Evolutionary conservation across 2,329 filamentous ascomycete genomes (phyloP), one percentile per base, ranked within the genome.

Genomic region (Fusarium annulatum): DNA sequence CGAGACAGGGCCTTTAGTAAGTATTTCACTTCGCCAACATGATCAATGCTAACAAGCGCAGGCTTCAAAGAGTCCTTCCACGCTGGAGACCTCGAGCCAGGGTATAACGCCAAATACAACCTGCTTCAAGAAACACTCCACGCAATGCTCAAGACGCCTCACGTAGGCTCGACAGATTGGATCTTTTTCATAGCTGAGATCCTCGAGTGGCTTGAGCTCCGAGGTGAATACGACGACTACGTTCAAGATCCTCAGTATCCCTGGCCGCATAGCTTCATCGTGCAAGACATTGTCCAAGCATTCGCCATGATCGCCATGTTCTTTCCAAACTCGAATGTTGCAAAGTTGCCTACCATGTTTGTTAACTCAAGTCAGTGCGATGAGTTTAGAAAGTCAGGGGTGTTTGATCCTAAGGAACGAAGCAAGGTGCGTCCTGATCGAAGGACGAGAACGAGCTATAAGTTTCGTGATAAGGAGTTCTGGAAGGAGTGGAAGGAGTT

Each of bases 61-160:
- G 77, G 66, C 1, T 80, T 78, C 19, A 79, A 80, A 34, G 66
- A 77, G 18, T 65, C 78, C 3, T 76, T 80, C 23, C 78, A 80
- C 21, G 69, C 57, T 0, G 79, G 69, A 23, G 78, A 80, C 28
- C 71, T 80, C 3, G 78, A 80, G 16, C 78, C 77, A 19, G 78
- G 70, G 5, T 64, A 60, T 15, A 78, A 62, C 16, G 46, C 72
- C 11, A 76, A 69, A 4, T 79, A 67, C 23, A 9, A 34, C 1
- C 38, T 77, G 19, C 41, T 78, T 3, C 70, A 79, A 34, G 66
- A 71, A 4, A 67, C n/a, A 16, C 69, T 79, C 10, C 30, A 16
- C 11, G 36, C 33, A 1, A 75, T 80, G 64, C 74, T 79, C 21
- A 43, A 43, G 1, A 64, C 36, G 0, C 2, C 57, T 0, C 66